Conservation (phyloP, 768 basidiomycete genomes). For the Hydnomerulius pinastri region DNA sequence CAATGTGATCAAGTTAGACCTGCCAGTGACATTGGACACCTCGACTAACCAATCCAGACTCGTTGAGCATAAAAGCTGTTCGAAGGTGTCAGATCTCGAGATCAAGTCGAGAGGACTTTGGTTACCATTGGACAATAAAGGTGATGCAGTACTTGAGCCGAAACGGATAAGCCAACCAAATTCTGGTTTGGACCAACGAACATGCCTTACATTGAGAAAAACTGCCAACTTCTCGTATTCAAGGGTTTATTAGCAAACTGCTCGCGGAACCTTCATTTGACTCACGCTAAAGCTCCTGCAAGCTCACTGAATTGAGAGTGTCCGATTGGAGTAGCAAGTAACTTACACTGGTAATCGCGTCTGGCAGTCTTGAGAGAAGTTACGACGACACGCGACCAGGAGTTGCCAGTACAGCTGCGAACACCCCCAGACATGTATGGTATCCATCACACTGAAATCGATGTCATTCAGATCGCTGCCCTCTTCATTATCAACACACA, state of each 20-base stretch:
- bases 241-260: no score
- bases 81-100: background rate
- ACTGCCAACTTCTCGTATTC: background rate
- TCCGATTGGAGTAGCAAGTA: background rate
- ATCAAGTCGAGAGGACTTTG: background rate
- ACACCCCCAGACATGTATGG: conserved; percentile 6
- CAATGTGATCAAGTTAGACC: background rate
- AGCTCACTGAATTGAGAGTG: background rate
- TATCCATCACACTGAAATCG: conserved; percentile 3
- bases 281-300: conserved; percentile 2
- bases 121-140: conserved; percentile 8
- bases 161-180: background rate
- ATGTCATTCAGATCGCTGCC: background rate
- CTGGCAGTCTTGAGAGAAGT: background rate
- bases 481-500: background rate
- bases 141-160: conserved; percentile 3
- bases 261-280: no score
- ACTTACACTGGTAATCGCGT: conserved; percentile 2
- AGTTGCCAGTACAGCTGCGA: conserved; percentile 6
- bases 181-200: background rate
- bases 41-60: conserved; percentile 7
- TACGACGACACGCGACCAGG: background rate
- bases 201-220: conserved; percentile 1
- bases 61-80: conserved; percentile 8
- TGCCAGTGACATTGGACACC: background rate